Evolutionary conservation across 1,284 basidiomycete species (phyloP).

Genomic region (Caloboletus inedulis): DNA sequence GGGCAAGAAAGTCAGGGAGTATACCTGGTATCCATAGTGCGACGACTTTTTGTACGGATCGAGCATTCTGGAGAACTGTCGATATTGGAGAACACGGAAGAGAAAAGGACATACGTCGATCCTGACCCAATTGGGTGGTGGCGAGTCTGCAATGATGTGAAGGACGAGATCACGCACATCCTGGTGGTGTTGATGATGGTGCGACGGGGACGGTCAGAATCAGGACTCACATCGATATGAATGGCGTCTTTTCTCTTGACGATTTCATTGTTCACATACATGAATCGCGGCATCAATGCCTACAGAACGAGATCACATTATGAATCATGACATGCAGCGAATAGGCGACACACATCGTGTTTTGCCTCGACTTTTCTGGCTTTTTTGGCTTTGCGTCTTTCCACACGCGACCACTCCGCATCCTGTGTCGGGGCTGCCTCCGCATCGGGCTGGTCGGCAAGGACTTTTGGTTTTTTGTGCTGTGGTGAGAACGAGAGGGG

Average conservation of each 20-base stretch:
- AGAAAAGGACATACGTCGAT: constrained; percentile 56
- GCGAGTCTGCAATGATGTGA: constrained; percentile 77
- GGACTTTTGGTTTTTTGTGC: constrained; percentile 35
- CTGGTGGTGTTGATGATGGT: constrained; percentile 37
- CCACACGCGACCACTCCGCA: constrained; percentile 67
- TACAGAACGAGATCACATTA: constrained; percentile 26
- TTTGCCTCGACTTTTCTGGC: constrained; percentile 54
- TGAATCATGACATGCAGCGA: too few relatives aligned
- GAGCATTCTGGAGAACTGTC: constrained; percentile 53
- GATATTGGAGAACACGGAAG: constrained; percentile 10
- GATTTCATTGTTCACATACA: constrained; percentile 77
- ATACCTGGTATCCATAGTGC: constrained; percentile 79
- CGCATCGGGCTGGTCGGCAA: constrained; percentile 20
- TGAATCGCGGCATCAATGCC: constrained; percentile 68
- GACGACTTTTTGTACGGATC: constrained; percentile 73
- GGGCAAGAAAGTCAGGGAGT: constrained; percentile 62
- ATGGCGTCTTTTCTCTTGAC: constrained; percentile 67
- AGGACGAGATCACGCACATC: constrained; percentile 83
- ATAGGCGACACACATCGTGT: constrained; percentile 48
- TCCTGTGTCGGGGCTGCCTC: constrained; percentile 22
- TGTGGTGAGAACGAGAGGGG: constrained; percentile 19
- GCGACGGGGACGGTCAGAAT: background rate
- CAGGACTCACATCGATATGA: constrained; percentile 64
- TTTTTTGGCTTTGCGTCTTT: constrained; percentile 77
- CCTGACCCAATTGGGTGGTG: constrained; percentile 78